phyloP scores from a whole-genome alignment of 805 yeast species.

The Metschnikowia shivogae region DNA sequence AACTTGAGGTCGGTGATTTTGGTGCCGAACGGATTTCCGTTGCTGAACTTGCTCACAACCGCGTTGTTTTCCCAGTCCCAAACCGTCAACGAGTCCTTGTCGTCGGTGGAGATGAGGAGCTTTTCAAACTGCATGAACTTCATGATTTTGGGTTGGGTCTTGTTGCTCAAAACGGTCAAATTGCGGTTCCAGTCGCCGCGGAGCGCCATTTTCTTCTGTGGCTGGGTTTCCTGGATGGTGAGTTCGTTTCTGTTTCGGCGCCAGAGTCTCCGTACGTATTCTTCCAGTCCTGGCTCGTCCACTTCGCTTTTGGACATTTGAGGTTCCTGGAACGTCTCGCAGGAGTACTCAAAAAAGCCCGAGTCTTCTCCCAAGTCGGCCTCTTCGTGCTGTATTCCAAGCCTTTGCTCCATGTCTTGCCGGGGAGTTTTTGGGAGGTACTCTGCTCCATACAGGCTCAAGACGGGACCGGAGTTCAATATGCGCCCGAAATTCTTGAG shows the following conservation, averaged over 20 bases:
- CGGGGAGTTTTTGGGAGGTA: slow-evolving; percentile 58
- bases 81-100: slow-evolving; percentile 73
- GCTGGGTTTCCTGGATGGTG: slow-evolving; percentile 84
- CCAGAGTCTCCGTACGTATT: slow-evolving; percentile 80
- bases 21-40: slow-evolving; percentile 83
- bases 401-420: slow-evolving; percentile 36
- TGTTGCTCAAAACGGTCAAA: slow-evolving; percentile 57
- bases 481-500: slow-evolving; percentile 35
- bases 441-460: slow-evolving; percentile 38
- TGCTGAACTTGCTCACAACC: slow-evolving; percentile 67
- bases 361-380: slow-evolving; percentile 51
- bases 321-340: slow-evolving; percentile 95
- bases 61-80: slow-evolving; percentile 78
- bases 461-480: slow-evolving; percentile 33
- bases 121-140: slow-evolving; percentile 90
- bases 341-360: slow-evolving; percentile 66
- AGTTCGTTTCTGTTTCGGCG: slow-evolving; percentile 83
- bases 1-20: slow-evolving; percentile 82
- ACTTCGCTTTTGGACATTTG: slow-evolving; percentile 80
- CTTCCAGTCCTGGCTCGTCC: slow-evolving; percentile 90
- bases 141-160: slow-evolving; percentile 73
- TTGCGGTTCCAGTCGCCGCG: slow-evolving; percentile 81
- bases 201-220: slow-evolving; percentile 77
- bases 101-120: slow-evolving; percentile 74
- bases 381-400: slow-evolving; percentile 26